A percentile compares a stretch with the other conserved stretches of the same genome.
These are phyloP conservation scores for Eleusine indica DNA, from an alignment of 176 grass and related monocot species.

Conservation along the genomic window DNA sequence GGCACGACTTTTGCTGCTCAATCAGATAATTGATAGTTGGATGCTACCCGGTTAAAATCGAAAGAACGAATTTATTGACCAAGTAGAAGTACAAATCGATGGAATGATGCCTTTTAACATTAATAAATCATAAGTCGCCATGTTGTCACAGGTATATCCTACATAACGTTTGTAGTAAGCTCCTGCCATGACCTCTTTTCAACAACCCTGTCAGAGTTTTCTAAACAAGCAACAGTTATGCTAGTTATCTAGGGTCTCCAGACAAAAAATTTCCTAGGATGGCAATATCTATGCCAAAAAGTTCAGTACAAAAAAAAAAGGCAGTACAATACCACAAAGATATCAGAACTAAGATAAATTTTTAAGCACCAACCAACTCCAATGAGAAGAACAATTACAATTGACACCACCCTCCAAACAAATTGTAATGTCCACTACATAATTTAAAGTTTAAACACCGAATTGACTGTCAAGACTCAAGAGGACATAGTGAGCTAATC, in stretches of 20 bases:
- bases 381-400: not conserved
- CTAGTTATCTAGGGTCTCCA: not conserved
- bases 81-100: too few species aligned
- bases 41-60: too few species aligned
- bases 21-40: not conserved
- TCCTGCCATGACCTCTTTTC: not conserved
- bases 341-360: conserved; percentile 1
- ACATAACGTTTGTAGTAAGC: not conserved
- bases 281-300: not conserved
- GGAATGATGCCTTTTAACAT: not conserved
- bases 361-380: not conserved
- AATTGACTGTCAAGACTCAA: not conserved
- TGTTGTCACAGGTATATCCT: not conserved
- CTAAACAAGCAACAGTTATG: not conserved
- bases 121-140: not conserved
- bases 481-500: conserved; percentile 2
- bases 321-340: not conserved
- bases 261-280: not conserved
- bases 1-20: not conserved
- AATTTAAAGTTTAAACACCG: not conserved
- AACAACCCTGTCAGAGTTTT: not conserved
- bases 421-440: conserved; percentile 17
- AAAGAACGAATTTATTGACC: not conserved
- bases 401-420: not conserved
- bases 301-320: not conserved